Conservation (phyloP, 306 rosid genomes). For the Quercus robur region DNA sequence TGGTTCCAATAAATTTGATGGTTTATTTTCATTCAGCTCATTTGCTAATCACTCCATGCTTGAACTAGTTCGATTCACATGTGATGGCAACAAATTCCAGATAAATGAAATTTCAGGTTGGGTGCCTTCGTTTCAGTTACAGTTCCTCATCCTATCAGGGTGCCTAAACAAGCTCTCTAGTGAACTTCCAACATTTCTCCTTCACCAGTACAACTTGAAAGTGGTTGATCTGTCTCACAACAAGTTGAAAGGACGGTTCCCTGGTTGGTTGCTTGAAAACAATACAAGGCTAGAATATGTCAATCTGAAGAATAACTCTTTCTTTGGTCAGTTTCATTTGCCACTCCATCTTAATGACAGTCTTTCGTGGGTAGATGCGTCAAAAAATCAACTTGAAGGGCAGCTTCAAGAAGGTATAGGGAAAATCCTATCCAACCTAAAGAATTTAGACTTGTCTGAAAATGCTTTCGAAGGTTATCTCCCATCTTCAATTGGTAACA, state of each 20-base stretch:
- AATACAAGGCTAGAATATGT: not conserved
- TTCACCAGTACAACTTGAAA: not conserved
- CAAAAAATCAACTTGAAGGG: not conserved
- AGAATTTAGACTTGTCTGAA: not conserved
- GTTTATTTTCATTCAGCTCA: constrained; percentile 7
- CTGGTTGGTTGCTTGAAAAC: not conserved
- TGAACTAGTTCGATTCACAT: not conserved
- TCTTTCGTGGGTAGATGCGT: not conserved
- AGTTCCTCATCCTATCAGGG: not conserved
- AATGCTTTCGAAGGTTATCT: constrained; percentile 9
- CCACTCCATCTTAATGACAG: not conserved
- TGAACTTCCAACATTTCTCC: not conserved
- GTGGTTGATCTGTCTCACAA: constrained; percentile 1
- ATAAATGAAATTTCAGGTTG: constrained; percentile 7
- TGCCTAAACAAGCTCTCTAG: not conserved
- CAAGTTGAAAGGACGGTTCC: not conserved
- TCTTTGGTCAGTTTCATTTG: not conserved
- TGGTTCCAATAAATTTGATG: constrained; percentile 12
- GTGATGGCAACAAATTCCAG: not conserved
- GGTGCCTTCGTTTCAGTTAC: constrained; percentile 8
- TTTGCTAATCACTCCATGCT: constrained; percentile 16
- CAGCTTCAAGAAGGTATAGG: not conserved
- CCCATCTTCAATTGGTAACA: not conserved
- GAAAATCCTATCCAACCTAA: not conserved
- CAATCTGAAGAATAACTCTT: constrained; percentile 1